phyloP scores from a whole-genome alignment of 2,329 filamentous ascomycete genomes.

The Epichloe brachyelytri region DNA sequence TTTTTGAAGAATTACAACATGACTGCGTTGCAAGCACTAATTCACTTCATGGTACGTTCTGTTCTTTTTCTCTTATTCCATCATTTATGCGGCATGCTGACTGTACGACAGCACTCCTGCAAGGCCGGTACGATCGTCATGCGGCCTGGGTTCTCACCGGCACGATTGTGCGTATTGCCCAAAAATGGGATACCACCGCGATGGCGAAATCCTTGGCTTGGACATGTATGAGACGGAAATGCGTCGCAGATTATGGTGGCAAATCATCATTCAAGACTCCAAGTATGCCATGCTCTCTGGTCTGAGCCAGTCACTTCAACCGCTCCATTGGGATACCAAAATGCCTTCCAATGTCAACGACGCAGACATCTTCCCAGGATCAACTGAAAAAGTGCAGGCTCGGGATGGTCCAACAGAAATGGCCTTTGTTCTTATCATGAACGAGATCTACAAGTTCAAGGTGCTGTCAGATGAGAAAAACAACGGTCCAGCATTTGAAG shows the following conservation, averaged over 20 bases:
- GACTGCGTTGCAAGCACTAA: constrained; percentile 43
- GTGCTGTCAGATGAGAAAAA: constrained; percentile 27
- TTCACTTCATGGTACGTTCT: constrained; percentile 40
- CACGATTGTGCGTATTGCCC: constrained; percentile 48
- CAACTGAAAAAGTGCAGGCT: constrained; percentile 35
- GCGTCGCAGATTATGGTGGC: constrained; percentile 55
- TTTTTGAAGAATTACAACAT: constrained; percentile 49
- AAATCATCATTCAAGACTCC: constrained; percentile 44
- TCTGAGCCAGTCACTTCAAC: constrained; percentile 37
- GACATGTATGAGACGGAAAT: constrained; percentile 54
- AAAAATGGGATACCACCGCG: constrained; percentile 54
- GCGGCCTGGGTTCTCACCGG: constrained; percentile 49
- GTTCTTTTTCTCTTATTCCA: not conserved
- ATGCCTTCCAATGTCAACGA: constrained; percentile 46
- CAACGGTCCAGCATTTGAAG: constrained; percentile 34
- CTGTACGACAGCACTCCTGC: constrained; percentile 35
- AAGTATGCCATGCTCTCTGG: constrained; percentile 46
- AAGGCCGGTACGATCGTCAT: constrained; percentile 45
- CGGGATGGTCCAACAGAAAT: constrained; percentile 48
- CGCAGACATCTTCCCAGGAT: constrained; percentile 40
- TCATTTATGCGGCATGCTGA: not conserved
- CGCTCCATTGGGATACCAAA: constrained; percentile 43
- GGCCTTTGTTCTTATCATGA: constrained; percentile 40
- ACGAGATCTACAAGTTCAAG: constrained; percentile 37
- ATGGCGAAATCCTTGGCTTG: constrained; percentile 42